Base-by-base conservation (phyloP, 2,329 filamentous ascomycete species). In the Proliferodiscus dingleyae region DNA sequence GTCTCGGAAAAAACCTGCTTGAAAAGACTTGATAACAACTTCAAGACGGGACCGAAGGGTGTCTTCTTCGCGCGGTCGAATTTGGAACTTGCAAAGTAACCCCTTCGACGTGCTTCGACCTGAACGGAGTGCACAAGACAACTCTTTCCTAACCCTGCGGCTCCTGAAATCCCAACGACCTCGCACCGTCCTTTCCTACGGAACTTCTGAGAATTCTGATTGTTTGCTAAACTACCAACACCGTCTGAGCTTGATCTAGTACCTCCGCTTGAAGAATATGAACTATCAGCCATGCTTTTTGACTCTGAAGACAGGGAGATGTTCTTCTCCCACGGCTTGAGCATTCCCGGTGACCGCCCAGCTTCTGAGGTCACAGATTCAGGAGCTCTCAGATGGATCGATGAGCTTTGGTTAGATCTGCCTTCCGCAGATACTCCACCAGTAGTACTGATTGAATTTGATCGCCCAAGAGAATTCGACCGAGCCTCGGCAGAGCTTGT, bases 1-100 rank as follows among this genome's bases (percentile, higher is more conserved):
- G 74, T 73, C 60, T 85, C 81, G 1, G 80, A 80, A 71, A 80
- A 84, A 2, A 83, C 77, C 59, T 85, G 81, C 56, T 79, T 79
- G 63, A 84, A 83, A 13, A 85, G 66, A 16, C 78, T 83, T 9
- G 80, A 83, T 9, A 84, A 64, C n/a, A 84, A 64, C 62, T 78
- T 82, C 21, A 84, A 70, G 30, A 84, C 64, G 3, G 81, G 80
- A 1, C 79, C 80, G 59, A 82, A 84, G 3, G 81, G 77, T 7
- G 72, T 77, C 54, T 74, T 74, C 53, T 76, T 71, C 0, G 79
- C 75, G 1, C 74, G 77, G 56, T 85, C 81, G 48, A 84, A 84
- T 58, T 84, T 84, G 32, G 80, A 76, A 24, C 78, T 81, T 5
- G 80, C 78, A 56, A 79, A 83, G 58, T 83, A 84, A 2, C 81